These are phyloP conservation scores for Kwoniella botswanensis DNA, from an alignment of 768 basidiomycete species.

Conservation along the genomic window DNA sequence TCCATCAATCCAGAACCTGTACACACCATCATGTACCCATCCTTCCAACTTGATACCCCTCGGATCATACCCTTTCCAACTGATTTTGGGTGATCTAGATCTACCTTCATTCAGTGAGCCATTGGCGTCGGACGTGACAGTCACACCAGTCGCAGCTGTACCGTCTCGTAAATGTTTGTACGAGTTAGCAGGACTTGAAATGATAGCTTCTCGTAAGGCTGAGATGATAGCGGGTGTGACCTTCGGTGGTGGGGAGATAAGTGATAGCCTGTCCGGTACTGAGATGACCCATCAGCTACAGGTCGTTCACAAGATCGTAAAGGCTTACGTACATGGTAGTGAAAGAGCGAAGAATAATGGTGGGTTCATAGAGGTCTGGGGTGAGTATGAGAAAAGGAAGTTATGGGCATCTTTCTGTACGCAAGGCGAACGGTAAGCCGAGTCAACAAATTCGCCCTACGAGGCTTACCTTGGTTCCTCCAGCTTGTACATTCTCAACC, in stretches of 20 bases:
- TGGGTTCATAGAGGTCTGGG: conserved; percentile 24
- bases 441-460: neutral
- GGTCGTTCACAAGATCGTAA: neutral
- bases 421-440: neutral
- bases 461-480: conserved; percentile 30
- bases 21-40: conserved; percentile 50
- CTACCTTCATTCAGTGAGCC: neutral
- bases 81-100: conserved; percentile 1
- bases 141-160: conserved; percentile 13
- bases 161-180: conserved; percentile 8
- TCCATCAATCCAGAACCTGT: conserved; percentile 48
- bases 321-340: conserved; percentile 37
- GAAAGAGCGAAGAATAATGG: conserved; percentile 50
- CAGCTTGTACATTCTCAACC: conserved; percentile 38
- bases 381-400: conserved; percentile 40
- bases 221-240: conserved; percentile 45
- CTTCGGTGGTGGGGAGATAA: conserved; percentile 49
- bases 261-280: conserved; percentile 52
- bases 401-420: conserved; percentile 44
- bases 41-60: conserved; percentile 46
- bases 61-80: conserved; percentile 27
- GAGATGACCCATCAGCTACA: conserved; percentile 14
- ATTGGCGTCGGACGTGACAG: neutral
- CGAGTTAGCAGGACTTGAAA: conserved; percentile 13
- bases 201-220: conserved; percentile 42